phyloP scores from a whole-genome alignment of 257 asterid genomes.

The Asclepias syriaca region DNA sequence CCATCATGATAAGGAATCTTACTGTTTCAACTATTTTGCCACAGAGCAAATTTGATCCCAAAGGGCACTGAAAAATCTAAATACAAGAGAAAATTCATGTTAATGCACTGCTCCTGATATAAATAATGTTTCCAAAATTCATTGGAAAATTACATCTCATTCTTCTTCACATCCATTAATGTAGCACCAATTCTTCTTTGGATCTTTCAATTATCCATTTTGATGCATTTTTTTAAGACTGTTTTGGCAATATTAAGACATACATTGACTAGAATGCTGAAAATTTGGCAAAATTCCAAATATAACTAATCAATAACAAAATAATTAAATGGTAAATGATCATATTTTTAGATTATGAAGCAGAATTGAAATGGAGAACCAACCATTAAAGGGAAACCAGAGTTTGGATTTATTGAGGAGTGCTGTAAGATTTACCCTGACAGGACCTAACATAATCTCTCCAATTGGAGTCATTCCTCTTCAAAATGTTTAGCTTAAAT shows the following conservation, averaged over 20 bases:
- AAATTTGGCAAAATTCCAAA: background rate
- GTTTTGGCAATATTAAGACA: background rate
- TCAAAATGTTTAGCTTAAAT: background rate
- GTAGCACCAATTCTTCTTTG: background rate
- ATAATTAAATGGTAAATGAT: too few species aligned
- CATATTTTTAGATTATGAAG: background rate
- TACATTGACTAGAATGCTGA: background rate
- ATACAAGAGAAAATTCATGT: background rate
- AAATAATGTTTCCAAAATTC: too few species aligned
- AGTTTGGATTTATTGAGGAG: background rate
- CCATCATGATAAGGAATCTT: background rate
- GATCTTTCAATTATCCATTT: background rate
- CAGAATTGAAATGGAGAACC: background rate
- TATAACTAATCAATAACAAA: background rate
- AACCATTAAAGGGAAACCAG: background rate
- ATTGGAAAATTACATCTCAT: background rate
- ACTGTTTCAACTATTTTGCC: too few species aligned
- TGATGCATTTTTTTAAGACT: background rate
- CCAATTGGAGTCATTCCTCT: background rate
- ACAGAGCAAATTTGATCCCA: background rate
- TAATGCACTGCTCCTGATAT: too few species aligned
- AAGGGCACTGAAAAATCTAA: background rate
- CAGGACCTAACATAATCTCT: background rate
- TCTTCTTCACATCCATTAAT: background rate
- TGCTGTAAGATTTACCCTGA: background rate